Evolutionary conservation across 139 green algal genomes (phyloP), one percentile per base, ranked within the genome.

Genomic region (Chlorella sp.): DNA sequence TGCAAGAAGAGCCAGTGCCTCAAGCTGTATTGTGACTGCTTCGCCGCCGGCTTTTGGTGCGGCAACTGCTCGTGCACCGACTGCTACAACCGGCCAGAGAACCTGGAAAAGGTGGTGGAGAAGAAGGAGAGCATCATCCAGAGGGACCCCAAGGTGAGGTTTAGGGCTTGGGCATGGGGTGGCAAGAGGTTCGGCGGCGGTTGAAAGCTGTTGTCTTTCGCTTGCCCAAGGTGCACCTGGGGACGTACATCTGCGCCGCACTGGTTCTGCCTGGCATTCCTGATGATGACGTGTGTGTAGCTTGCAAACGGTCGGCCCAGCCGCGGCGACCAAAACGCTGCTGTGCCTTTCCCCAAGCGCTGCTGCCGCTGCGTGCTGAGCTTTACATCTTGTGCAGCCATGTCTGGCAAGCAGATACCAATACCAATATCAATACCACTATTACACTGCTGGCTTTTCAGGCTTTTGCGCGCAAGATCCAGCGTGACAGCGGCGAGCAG

Each of bases 51-150:
- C 0, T 59, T 68, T 20, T 88, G 76, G 65, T 90, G 85, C 74
- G 49, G 71, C 24, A 59, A 62, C 24, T 90, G 85, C 76, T 42
- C 74, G 27, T 90, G 85, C 74, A 26, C 30, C 23, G 65, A 72
- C 50, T 90, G 85, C 71, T 49, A 78, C 10, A 90, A 90, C 78
- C 68, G 60, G 24, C 51, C 67, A 24, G 77, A 81, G 30, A 34
- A 79, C 62, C 50, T 27, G 6, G 55, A 49, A 1, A 14, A 73
- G 35, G 79, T 89, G 24, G n/a, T 30, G 42, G 26, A 83, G 59
- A 75, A 66, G 35, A 67, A 75, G 26, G 35, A 80, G 61, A 49
- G 73, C 35, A 88, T 85, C 61, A 74, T 77, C 14, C 55, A 67
- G 0, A 49, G 78, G 24, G 83, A 82, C 60, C 83, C 83, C 0